Evolutionary conservation across 2,329 filamentous ascomycete species (phyloP), one percentile per base, ranked within the genome.

Genomic region (Ceratocystis destructans): DNA sequence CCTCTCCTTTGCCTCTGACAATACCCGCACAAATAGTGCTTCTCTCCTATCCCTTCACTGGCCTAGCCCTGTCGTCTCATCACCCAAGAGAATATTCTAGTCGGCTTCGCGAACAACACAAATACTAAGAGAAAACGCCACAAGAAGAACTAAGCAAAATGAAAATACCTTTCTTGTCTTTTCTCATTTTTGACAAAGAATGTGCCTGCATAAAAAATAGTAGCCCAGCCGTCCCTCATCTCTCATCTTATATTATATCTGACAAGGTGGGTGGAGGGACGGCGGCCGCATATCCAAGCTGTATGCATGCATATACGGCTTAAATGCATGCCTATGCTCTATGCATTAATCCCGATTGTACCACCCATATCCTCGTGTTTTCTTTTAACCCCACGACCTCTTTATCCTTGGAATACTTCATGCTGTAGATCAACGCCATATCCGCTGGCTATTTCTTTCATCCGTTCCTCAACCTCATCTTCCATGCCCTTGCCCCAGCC

Each of bases 351-450:
- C 31, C 12, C 5, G 20, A 2, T 57, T 15, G 31, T 61, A 48
- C 41, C 10, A 4, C 46, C 17, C 12, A n/a, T 8, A n/a, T 62
- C 22, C 4, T 22, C 3, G 22, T 22, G 61, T n/a, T n/a, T n/a
- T n/a, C 5, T 8, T 41, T 45, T 2, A 10, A 20, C 5, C 33
- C 5, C 44, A 45, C 53, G 8, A 55, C 25, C 15, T 37, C 70
- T 72, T 45, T 44, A 96, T 3, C 93, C 92, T 66, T 95, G 90
- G 76, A 96, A 96, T 1, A 96, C 82, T 50, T 86, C 85, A 74
- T 95, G 90, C 73, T 96, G 88, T 70, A 97, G 76, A 75, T 97
- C 92, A 2, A 97, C 84, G 0, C 94, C 94, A 77, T 94, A 91
- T 71, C 95, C 92, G 73, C 88, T 90, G 0, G 92, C 93, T 80